Evolutionary conservation across 2,329 filamentous ascomycete genomes (phyloP).

Genomic region (Eutypella sp.): DNA sequence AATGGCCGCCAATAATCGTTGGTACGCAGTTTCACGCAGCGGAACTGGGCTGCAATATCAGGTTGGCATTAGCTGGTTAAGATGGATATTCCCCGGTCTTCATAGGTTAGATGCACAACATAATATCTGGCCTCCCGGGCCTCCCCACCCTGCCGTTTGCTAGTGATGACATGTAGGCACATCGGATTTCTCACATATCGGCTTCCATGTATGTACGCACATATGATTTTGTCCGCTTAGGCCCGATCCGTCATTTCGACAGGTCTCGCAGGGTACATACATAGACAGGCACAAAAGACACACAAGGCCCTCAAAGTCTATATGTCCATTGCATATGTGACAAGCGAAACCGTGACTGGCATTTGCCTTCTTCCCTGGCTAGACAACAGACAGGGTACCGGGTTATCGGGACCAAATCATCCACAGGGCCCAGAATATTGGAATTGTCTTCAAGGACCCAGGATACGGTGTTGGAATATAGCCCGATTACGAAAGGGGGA

Average conservation of each 20-base stretch:
- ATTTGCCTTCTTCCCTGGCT: not conserved
- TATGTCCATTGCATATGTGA: not conserved
- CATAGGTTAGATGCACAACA: not conserved
- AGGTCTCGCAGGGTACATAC: not conserved
- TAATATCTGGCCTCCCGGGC: not conserved
- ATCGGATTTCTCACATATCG: not conserved
- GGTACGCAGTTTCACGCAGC: not conserved
- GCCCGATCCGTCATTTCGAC: not conserved
- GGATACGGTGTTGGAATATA: too few relatives aligned
- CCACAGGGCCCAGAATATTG: constrained; percentile 14
- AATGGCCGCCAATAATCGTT: constrained; percentile 7
- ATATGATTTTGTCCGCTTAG: not conserved
- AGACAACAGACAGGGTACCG: not conserved
- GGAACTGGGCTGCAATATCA: not conserved
- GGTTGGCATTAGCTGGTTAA: constrained; percentile 6
- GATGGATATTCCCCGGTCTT: constrained; percentile 8
- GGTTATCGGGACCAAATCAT: not conserved
- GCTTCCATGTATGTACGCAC: not conserved
- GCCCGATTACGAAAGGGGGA: too few relatives aligned
- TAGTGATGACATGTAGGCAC: not conserved
- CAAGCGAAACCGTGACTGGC: not conserved
- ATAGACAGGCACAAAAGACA: not conserved
- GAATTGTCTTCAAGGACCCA: constrained; percentile 9
- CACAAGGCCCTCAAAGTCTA: not conserved
- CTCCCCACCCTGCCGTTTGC: too few relatives aligned